phyloP scores from a whole-genome alignment of 192 early-diverging fungal genomes.

The Linnemannia exigua region DNA sequence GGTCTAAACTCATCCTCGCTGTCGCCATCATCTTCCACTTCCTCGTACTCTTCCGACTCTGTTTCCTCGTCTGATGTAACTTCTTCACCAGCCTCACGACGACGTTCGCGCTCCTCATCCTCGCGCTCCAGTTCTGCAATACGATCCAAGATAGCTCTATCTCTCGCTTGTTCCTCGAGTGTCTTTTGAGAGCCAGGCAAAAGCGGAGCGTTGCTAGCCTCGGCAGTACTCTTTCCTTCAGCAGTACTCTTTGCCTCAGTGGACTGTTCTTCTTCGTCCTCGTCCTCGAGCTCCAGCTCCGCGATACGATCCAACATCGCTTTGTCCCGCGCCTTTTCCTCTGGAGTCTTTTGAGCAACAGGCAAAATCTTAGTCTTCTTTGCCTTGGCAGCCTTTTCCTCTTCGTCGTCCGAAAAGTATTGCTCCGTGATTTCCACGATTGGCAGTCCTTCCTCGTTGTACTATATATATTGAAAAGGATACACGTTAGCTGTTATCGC shows the following conservation, averaged over 20 bases:
- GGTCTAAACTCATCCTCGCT: constrained; percentile 58
- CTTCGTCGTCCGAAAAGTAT: constrained; percentile 64
- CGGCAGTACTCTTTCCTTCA: too few relatives aligned
- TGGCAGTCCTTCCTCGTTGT: constrained; percentile 84
- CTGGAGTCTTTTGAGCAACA: constrained; percentile 58
- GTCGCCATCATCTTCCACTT: constrained; percentile 49
- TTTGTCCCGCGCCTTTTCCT: constrained; percentile 68
- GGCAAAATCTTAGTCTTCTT: constrained; percentile 49
- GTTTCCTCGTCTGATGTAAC: constrained; percentile 56
- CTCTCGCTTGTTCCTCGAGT: constrained; percentile 69
- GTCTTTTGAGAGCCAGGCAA: constrained; percentile 59
- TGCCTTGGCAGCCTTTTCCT: constrained; percentile 32
- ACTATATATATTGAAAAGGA: constrained; percentile 30
- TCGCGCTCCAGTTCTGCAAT: constrained; percentile 78
- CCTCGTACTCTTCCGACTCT: constrained; percentile 40
- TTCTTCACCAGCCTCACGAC: constrained; percentile 59
- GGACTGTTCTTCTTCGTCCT: constrained; percentile 70
- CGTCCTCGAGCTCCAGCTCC: constrained; percentile 69
- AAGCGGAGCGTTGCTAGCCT: constrained; percentile 5
- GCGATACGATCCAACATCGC: constrained; percentile 69
- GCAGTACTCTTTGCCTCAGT: too few relatives aligned
- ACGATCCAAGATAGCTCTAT: constrained; percentile 66
- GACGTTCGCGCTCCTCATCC: constrained; percentile 68
- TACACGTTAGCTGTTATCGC: background rate
- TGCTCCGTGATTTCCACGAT: constrained; percentile 83